Percentiles rank a stretch among this genome's conserved stretches.
phyloP scores from a whole-genome alignment of 192 early-diverging fungal species.

The Paraglomus brasilianum region DNA sequence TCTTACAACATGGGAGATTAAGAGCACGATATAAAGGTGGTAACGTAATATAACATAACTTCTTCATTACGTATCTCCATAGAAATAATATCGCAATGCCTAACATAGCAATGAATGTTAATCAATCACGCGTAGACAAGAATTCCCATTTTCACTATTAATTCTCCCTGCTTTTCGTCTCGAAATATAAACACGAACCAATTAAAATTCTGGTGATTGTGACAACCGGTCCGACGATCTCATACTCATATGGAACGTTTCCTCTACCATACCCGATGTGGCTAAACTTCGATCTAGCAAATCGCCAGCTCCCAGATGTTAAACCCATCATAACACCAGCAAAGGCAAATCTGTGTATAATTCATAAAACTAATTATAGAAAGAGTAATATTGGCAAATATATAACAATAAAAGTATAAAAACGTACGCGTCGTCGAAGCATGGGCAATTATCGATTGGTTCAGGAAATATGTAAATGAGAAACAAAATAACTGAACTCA shows the following conservation, averaged over 20 bases:
- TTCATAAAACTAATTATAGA: background rate
- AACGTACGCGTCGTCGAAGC: constrained; percentile 64
- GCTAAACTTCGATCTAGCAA: constrained; percentile 39
- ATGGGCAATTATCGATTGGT: constrained; percentile 70
- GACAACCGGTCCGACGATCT: constrained; percentile 12
- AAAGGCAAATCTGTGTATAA: constrained; percentile 51
- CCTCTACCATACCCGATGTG: constrained; percentile 36
- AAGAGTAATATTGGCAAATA: background rate
- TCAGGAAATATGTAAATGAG: constrained; percentile 55
- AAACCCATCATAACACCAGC: constrained; percentile 62
- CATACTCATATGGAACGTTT: constrained; percentile 40
- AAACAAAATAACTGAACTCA: constrained; percentile 32
- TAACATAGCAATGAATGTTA: constrained; percentile 33
- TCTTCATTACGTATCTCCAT: constrained; percentile 53
- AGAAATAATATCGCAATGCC: constrained; percentile 53
- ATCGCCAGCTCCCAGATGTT: constrained; percentile 57
- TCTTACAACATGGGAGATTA: constrained; percentile 32
- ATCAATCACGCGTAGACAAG: constrained; percentile 33
- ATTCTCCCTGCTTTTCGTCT: background rate
- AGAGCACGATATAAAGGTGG: constrained; percentile 55
- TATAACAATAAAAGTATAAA: background rate
- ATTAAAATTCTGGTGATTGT: constrained; percentile 24
- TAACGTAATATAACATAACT: constrained; percentile 44
- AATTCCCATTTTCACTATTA: background rate
- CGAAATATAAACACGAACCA: constrained; percentile 21